These are phyloP conservation scores for Coemansia sp. DNA, from an alignment of 192 early-diverging fungal species.

Conservation along the genomic window DNA sequence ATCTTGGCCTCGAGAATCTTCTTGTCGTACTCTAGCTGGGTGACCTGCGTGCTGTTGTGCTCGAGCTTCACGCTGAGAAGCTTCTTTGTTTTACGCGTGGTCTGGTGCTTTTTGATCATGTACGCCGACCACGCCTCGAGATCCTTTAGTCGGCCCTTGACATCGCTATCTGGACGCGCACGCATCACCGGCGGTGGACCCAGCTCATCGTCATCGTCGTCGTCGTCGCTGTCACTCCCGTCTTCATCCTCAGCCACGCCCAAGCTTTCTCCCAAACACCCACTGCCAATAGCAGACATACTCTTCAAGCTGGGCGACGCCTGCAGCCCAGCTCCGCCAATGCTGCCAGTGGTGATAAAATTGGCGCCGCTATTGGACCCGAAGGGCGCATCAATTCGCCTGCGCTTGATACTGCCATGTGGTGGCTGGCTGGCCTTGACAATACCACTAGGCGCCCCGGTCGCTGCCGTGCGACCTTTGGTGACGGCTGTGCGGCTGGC, in stretches of 20 bases:
- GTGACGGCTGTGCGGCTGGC: conserved; percentile 34
- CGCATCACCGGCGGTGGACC: conserved; percentile 36
- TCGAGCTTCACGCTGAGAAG: conserved; percentile 58
- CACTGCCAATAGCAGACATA: background rate
- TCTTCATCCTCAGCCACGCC: conserved; percentile 13
- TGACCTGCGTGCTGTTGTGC: conserved; percentile 47
- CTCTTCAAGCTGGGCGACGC: conserved; percentile 7
- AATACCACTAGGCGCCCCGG: background rate
- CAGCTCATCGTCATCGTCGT: conserved; percentile 19
- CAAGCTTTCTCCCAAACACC: background rate
- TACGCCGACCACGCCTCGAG: conserved; percentile 59
- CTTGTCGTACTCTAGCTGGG: conserved; percentile 49
- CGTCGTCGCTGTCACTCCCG: conserved; percentile 21
- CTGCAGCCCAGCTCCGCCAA: background rate
- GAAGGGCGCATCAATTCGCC: conserved; percentile 17
- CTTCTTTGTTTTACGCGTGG: conserved; percentile 53
- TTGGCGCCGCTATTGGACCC: background rate
- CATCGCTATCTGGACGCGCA: conserved; percentile 32
- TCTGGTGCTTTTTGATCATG: conserved; percentile 58
- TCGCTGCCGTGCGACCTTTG: conserved; percentile 22
- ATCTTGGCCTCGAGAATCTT: conserved; percentile 31
- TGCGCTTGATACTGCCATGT: conserved; percentile 31
- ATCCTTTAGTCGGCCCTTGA: conserved; percentile 76
- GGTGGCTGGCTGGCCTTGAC: conserved; percentile 18
- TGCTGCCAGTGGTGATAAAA: conserved; percentile 2